Base-by-base conservation (phyloP, 495 filamentous ascomycete species). In the Pyrenopolyporus hunteri region DNA sequence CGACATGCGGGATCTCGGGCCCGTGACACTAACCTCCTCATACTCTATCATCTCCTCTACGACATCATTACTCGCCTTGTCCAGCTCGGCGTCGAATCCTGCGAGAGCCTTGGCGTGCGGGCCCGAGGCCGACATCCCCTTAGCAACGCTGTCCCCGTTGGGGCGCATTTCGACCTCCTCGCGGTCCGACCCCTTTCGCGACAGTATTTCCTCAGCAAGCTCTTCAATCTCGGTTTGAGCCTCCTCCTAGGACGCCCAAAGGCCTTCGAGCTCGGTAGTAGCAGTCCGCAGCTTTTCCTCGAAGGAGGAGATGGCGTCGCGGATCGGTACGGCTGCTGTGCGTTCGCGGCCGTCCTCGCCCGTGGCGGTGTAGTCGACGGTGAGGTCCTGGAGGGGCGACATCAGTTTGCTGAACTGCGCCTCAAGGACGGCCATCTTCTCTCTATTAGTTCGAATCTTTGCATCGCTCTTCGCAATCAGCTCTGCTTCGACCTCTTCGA, bases 41-140 rank as follows among this genome's bases (percentile, higher is more conserved):
- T 67, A 71, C 14, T 26, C 25, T 11, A 5, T 40, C 69, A 71
- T 71, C 31, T 69, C 69, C 17, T 71, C 69, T 8, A 69, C 59
- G 6, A 59, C 62, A 3, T 66, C 51, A 22, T 67, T 67, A 23
- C 53, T 64, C 25, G 46, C 59, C 28, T 36, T 42, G 9, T 56
- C 68, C 3, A 69, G 57, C 20, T 61, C 65, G 1, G 49, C 17
- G 4, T 31, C 48, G 33, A 68, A 62, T 17, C 28, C 52, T 5
- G 23, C 59, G 2, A 49, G 4, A 2, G 42, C 59, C 1, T 63
- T 44, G 1, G 23, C n/a, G 42, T 67, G 57, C 20, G 59, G 29
- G 2, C 44, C 7, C 2, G 50, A 54, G 11, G 45, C 35, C 2
- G 59, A 63, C n/a, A 69, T 69, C 2, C 67, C 63, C 23, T 47